These are phyloP conservation scores for Chenopodium album DNA, from an alignment of 148 eudicot genomes.

Conservation along the genomic window DNA sequence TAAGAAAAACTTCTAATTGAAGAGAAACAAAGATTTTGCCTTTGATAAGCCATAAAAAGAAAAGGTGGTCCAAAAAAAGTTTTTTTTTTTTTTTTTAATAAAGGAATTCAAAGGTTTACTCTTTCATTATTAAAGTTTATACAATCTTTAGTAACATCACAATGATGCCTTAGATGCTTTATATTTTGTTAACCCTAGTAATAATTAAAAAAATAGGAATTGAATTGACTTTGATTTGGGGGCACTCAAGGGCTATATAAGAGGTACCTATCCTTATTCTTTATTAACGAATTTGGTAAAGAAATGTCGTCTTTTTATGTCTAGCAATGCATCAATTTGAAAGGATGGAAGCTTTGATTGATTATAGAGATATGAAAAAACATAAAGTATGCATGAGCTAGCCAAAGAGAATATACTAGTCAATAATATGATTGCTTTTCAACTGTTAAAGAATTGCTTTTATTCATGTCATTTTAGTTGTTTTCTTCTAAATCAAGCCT, in stretches of 20 bases:
- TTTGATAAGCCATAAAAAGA: conserved; percentile 6
- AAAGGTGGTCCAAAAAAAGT: background rate
- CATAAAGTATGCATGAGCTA: background rate
- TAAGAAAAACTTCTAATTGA: background rate
- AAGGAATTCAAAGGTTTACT: conserved; percentile 2
- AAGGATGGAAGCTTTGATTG: background rate
- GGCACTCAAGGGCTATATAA: conserved; percentile 10
- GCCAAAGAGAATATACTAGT: conserved; percentile 8
- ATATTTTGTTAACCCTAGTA: background rate
- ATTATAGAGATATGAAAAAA: background rate
- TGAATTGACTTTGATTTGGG: conserved; percentile 6
- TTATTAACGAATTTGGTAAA: conserved; percentile 5
- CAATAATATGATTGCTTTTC: background rate
- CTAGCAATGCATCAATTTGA: background rate
- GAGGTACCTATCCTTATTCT: background rate
- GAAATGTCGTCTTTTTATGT: background rate
- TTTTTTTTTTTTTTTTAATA: background rate
- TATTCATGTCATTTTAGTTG: background rate
- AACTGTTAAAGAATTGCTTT: background rate
- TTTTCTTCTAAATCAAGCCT: background rate
- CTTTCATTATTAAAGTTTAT: conserved; percentile 15
- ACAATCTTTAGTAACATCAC: conserved; percentile 18
- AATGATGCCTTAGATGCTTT: conserved; percentile 8
- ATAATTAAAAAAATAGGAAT: background rate
- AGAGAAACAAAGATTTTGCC: conserved; percentile 3